phyloP scores from a whole-genome alignment of 1,284 basidiomycete species.

The Ganoderma lucidum region DNA sequence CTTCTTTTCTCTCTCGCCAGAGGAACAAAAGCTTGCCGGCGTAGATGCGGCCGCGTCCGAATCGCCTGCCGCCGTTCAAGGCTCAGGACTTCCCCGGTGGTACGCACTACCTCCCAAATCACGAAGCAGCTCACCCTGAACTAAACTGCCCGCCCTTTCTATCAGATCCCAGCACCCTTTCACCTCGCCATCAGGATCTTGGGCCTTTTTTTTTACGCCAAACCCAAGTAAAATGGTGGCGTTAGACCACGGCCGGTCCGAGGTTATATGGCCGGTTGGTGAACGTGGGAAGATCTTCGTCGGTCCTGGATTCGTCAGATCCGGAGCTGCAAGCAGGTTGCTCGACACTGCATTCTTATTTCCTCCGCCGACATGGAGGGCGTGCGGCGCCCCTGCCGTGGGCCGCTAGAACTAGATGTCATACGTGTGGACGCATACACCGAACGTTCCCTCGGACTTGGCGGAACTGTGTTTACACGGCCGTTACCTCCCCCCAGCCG shows the following conservation, averaged over 20 bases:
- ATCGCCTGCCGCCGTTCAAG: slow-evolving; percentile 12
- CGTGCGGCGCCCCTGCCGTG: not conserved
- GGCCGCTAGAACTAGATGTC: not conserved
- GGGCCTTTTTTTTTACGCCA: not conserved
- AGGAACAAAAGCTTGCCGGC: slow-evolving; percentile 41
- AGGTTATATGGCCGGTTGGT: slow-evolving; percentile 17
- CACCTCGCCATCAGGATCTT: not conserved
- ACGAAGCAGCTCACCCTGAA: slow-evolving; percentile 13
- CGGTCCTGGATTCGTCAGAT: slow-evolving; percentile 4
- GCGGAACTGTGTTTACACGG: not conserved
- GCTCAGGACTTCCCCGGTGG: slow-evolving; percentile 21
- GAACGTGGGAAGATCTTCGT: slow-evolving; percentile 21
- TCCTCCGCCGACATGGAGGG: not conserved
- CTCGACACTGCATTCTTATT: not conserved
- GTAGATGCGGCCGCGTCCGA: slow-evolving; percentile 20
- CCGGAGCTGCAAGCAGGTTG: slow-evolving; percentile 3
- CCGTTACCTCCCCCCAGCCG: not conserved
- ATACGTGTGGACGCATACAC: not conserved
- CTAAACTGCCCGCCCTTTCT: slow-evolving; percentile 2
- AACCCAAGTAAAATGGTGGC: not conserved
- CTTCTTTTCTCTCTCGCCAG: slow-evolving; percentile 46
- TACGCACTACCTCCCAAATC: slow-evolving; percentile 16
- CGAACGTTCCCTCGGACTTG: not conserved
- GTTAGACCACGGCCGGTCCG: slow-evolving; percentile 15
- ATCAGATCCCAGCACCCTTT: slow-evolving; percentile 16